Evolutionary conservation across 2,329 filamentous ascomycete species (phyloP).

Genomic region (Cryphonectria nitschkei): DNA sequence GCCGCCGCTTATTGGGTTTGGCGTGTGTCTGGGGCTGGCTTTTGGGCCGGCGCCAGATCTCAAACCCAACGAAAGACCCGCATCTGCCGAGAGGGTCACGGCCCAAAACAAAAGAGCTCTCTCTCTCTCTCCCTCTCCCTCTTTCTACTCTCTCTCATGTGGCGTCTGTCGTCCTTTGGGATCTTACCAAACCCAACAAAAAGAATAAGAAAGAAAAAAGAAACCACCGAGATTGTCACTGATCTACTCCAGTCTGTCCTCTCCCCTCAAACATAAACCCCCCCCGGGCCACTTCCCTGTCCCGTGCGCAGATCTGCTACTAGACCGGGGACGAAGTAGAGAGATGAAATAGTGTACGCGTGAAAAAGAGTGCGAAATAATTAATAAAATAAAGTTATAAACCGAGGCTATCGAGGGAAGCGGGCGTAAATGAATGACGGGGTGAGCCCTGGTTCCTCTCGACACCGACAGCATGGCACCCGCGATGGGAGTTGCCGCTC

Average conservation of each 20-base stretch:
- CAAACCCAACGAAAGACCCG: too few relatives aligned
- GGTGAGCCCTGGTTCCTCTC: conserved; percentile 13
- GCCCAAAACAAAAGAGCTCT: not conserved
- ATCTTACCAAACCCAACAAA: too few relatives aligned
- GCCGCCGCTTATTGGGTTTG: too few relatives aligned
- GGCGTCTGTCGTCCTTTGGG: not conserved
- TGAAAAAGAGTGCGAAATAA: not conserved
- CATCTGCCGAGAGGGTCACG: not conserved
- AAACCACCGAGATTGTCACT: not conserved
- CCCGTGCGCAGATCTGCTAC: not conserved
- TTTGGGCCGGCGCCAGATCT: too few relatives aligned
- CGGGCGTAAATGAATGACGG: not conserved
- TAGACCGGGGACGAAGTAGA: not conserved
- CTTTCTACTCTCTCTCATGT: not conserved
- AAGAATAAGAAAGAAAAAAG: not conserved
- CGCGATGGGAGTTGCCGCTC: conserved; percentile 26
- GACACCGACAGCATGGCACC: conserved; percentile 25
- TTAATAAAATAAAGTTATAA: too few relatives aligned
- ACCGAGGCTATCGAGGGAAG: not conserved
- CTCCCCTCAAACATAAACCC: too few relatives aligned
- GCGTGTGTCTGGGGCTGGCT: too few relatives aligned
- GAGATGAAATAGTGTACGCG: too few relatives aligned
- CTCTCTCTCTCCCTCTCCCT: too few relatives aligned
- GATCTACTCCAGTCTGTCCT: not conserved
- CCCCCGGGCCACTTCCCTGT: not conserved